Base-by-base conservation (phyloP, 148 eudicot genomes). In the Bassia scoparia region DNA sequence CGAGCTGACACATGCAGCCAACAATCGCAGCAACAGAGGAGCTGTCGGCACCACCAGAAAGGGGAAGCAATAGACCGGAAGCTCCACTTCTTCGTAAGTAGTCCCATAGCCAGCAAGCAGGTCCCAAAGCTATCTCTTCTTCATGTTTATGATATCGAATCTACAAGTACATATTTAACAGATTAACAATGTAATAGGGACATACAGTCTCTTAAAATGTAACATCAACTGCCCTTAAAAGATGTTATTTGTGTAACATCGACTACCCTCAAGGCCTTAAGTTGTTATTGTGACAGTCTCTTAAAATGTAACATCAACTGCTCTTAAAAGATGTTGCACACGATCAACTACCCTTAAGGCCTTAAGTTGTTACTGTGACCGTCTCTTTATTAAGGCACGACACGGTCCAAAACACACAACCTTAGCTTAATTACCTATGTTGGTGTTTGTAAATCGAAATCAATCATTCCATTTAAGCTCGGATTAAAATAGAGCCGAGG, bases 1-100 rank as follows among this genome's bases (percentile, higher is more conserved):
- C 98, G 71, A 91, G 97, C 82, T 91, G 98, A 81, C 98, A 91
- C 98, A 94, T 94, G 86, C 91, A 91, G 73, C 98, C 98, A 80
- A 89, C 97, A 41, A 94, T 89, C 65, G 96, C 98, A 76, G 98
- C 98, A 72, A 91, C 97, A 52, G 97, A 91, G 44, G 98, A 95
- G 84, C 98, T 95, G 87, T 95, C 98, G 74, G 98, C 98, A 49
- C 98, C 98, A 79, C 98, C 96, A 58, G 97, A 95, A 62, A 95
- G 93, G 74, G 98, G 98, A 83, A 95, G 96, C 83, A 95, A 73
- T 78, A 95, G 91, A 54, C 98, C 98, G 72, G 97, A 95, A 76
- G 98, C 97, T 74, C 96, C 98, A 80, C 98, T 95, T 86, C 98
- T 88, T 86, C 98, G 85, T 78, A 95, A 78, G 77, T 95, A 95